Evolutionary conservation across 1,139 yeast genomes (phyloP).

Genomic region (Candida tetrigidarum): DNA sequence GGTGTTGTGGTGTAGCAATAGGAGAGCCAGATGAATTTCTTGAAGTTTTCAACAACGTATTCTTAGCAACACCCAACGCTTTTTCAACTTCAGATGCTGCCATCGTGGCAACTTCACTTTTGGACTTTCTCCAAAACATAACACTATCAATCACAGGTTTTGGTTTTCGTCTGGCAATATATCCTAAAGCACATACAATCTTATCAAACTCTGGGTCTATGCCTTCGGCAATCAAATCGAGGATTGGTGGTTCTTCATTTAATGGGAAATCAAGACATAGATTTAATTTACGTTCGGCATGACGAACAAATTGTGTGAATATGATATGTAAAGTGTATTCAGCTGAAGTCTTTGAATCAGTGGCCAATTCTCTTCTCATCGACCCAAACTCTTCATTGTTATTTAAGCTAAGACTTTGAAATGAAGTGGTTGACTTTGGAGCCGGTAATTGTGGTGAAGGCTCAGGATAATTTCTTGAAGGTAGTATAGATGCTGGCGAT

Average conservation of each 20-base stretch:
- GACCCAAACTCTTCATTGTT: constrained; percentile 40
- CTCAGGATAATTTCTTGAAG: constrained; percentile 23
- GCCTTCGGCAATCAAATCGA: constrained; percentile 84
- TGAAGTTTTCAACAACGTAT: constrained; percentile 18
- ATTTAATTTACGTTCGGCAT: constrained; percentile 85
- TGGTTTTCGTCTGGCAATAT: constrained; percentile 87
- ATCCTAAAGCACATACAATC: constrained; percentile 83
- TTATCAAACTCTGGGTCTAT: constrained; percentile 86
- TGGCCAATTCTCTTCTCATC: constrained; percentile 53
- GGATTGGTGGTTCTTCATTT: constrained; percentile 78
- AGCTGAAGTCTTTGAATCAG: constrained; percentile 79
- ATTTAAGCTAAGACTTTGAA: constrained; percentile 28
- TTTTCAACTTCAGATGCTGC: constrained; percentile 69
- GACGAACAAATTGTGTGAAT: constrained; percentile 93
- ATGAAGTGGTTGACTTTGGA: constrained; percentile 26
- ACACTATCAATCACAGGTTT: constrained; percentile 97
- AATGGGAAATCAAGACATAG: constrained; percentile 71
- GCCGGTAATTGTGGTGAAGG: constrained; percentile 44
- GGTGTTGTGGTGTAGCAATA: constrained; percentile 16
- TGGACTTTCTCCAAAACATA: constrained; percentile 96
- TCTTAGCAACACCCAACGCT: constrained; percentile 28
- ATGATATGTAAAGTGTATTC: constrained; percentile 94
- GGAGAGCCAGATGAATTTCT: constrained; percentile 4
- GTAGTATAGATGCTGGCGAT: constrained; percentile 27
- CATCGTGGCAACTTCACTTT: constrained; percentile 81